phyloP scores from a whole-genome alignment of 345 rosid species.

The Boechera divaricarpa region DNA sequence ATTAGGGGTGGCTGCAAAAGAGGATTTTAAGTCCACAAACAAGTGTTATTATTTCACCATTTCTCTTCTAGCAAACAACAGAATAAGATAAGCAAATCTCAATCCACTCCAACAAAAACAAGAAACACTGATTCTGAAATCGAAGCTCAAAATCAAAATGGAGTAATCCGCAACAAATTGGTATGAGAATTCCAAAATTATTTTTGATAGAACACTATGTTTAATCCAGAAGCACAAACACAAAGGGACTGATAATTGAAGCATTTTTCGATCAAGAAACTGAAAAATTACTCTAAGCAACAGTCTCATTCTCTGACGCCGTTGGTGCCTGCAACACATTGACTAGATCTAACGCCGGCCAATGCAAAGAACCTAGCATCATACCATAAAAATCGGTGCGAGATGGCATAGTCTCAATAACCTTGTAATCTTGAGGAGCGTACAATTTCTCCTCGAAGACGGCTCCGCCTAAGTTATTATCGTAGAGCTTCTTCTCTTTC shows the following conservation, averaged over 20 bases:
- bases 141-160: neutral
- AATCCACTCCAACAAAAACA: conserved; percentile 22
- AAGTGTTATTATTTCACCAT: neutral
- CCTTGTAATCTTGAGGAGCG: conserved; percentile 77
- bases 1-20: neutral
- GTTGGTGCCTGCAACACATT: conserved; percentile 81
- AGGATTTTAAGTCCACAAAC: neutral
- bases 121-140: conserved; percentile 20
- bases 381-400: conserved; percentile 73
- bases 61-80: conserved; percentile 10
- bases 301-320: conserved; percentile 30
- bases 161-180: neutral
- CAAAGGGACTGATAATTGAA: conserved; percentile 3
- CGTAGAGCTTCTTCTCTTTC: conserved; percentile 73
- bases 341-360: conserved; percentile 77
- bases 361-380: conserved; percentile 75
- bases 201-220: neutral
- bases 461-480: conserved; percentile 78
- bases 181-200: conserved; percentile 4
- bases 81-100: conserved; percentile 6
- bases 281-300: conserved; percentile 42
- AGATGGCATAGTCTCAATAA: conserved; percentile 78
- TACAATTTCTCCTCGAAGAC: conserved; percentile 89
- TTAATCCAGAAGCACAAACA: conserved; percentile 23
- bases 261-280: conserved; percentile 53